Evolutionary conservation across 176 grass and related monocot genomes (phyloP).

Genomic region (Dendrocalamus sinicus): DNA sequence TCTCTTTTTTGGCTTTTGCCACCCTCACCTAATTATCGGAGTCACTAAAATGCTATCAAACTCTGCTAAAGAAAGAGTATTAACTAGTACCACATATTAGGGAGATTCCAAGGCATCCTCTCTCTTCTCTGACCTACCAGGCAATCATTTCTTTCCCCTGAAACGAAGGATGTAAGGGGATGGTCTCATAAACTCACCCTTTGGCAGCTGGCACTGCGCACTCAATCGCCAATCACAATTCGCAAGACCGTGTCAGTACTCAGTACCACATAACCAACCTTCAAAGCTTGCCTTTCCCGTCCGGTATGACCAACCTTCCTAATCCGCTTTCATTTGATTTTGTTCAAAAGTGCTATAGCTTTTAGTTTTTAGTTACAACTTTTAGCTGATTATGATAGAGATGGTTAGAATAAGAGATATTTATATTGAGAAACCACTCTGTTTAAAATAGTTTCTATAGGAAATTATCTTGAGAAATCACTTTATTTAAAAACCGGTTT

Average conservation of each 20-base stretch:
- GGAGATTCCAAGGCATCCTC: background rate
- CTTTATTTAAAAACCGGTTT: no score
- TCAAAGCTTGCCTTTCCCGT: background rate
- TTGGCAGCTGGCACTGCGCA: background rate
- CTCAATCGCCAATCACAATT: background rate
- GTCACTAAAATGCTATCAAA: background rate
- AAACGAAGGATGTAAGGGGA: background rate
- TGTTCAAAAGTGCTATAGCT: no score
- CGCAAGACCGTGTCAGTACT: background rate
- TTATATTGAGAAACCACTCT: no score
- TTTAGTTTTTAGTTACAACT: no score
- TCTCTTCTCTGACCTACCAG: background rate
- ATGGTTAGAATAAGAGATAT: no score
- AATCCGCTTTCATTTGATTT: no score
- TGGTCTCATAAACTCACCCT: background rate
- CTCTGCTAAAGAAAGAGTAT: background rate
- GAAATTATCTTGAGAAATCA: rapidly evolving
- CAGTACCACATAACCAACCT: background rate
- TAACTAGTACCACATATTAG: background rate
- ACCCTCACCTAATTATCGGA: background rate
- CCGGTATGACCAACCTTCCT: no score
- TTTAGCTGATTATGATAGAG: no score
- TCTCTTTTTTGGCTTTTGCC: background rate
- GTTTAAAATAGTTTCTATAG: no score
- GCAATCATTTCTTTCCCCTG: background rate